Evolutionary conservation across 2,329 filamentous ascomycete genomes (phyloP).

Genomic region (Fusarium sarcochroum): DNA sequence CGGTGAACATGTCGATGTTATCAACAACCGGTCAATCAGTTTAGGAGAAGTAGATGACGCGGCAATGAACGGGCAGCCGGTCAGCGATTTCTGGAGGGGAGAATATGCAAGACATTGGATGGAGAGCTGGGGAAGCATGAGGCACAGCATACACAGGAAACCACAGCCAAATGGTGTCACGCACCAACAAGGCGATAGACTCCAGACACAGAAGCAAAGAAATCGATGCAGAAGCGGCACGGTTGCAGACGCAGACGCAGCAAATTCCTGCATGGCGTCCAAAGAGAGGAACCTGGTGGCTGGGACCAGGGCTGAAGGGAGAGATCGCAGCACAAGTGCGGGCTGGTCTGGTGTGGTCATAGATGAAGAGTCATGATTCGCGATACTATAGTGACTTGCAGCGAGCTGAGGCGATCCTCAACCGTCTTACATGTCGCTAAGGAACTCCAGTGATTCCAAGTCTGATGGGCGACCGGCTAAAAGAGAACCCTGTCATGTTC

Average conservation of each 20-base stretch:
- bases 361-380: slow-evolving; percentile 27
- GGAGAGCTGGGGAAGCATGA: slow-evolving; percentile 34
- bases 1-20: slow-evolving; percentile 41
- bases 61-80: slow-evolving; percentile 35
- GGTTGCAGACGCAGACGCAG: slow-evolving; percentile 32
- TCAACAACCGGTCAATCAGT: slow-evolving; percentile 31
- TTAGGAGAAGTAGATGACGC: slow-evolving; percentile 24
- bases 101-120: slow-evolving; percentile 45
- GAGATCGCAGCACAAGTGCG: slow-evolving; percentile 38
- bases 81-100: slow-evolving; percentile 44
- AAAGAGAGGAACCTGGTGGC: slow-evolving; percentile 32
- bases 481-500: slow-evolving; percentile 26
- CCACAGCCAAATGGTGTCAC: slow-evolving; percentile 10
- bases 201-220: slow-evolving; percentile 18
- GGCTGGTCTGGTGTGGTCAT: slow-evolving; percentile 21
- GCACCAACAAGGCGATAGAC: slow-evolving; percentile 20
- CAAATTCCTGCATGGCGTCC: slow-evolving; percentile 27
- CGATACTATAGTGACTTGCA: slow-evolving; percentile 15
- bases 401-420: slow-evolving; percentile 32
- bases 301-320: slow-evolving; percentile 38
- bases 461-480: slow-evolving; percentile 29
- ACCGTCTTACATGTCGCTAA: slow-evolving; percentile 1
- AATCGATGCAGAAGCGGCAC: slow-evolving; percentile 25
- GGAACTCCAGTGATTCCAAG: slow-evolving; percentile 6
- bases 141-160: slow-evolving; percentile 30